Evolutionary conservation across 139 green algal species (phyloP).

Genomic region (Prasinococcaceae sp.): DNA sequence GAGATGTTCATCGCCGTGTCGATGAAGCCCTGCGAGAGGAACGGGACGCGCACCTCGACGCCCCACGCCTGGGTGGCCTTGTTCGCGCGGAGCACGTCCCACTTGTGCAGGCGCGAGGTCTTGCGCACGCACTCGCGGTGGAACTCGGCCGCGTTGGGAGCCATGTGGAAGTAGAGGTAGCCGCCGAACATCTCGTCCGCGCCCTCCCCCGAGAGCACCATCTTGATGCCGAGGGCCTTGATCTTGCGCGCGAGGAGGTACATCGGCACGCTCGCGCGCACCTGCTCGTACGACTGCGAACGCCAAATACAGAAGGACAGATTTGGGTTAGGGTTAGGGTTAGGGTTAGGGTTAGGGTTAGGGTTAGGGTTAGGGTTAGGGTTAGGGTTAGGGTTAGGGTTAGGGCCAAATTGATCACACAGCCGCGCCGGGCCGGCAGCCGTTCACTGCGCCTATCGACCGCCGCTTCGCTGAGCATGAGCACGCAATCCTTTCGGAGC

Average conservation of each 20-base stretch:
- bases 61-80: slow-evolving; percentile 86
- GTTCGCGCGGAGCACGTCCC: slow-evolving; percentile 81
- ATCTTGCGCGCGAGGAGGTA: slow-evolving; percentile 91
- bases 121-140: slow-evolving; percentile 74
- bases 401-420: no score
- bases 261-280: slow-evolving; percentile 86
- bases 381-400: neutral
- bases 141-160: slow-evolving; percentile 62
- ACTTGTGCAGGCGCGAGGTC: slow-evolving; percentile 67
- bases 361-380: neutral
- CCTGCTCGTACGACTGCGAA: no score
- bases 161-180: slow-evolving; percentile 90
- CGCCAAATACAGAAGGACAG: no score
- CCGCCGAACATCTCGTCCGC: slow-evolving; percentile 90
- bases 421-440: no score
- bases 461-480: no score
- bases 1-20: slow-evolving; percentile 79
- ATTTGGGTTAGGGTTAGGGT: neutral
- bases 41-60: slow-evolving; percentile 80
- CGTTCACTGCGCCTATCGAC: no score
- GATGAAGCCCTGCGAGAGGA: slow-evolving; percentile 85
- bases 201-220: slow-evolving; percentile 91
- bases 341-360: neutral
- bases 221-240: slow-evolving; percentile 86
- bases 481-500: no score